These are phyloP conservation scores for Thelonectria olida DNA, from an alignment of 2,329 filamentous ascomycete genomes.

Conservation along the genomic window DNA sequence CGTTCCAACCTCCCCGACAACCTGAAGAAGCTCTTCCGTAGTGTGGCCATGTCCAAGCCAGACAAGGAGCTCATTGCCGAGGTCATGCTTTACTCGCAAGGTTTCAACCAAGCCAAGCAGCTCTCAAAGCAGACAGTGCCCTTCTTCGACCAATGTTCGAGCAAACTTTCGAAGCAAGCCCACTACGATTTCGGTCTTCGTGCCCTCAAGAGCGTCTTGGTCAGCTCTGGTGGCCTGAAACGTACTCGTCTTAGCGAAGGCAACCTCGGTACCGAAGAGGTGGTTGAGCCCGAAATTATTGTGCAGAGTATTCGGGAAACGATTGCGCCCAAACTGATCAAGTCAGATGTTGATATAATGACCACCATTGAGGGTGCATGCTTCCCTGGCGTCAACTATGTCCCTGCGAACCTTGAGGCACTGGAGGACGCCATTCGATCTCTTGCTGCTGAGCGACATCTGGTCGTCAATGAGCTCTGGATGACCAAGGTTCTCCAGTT, in stretches of 20 bases:
- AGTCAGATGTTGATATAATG: constrained; percentile 90
- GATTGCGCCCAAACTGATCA: constrained; percentile 96
- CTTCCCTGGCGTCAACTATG: constrained; percentile 93
- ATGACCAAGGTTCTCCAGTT: constrained; percentile 97
- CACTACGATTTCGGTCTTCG: constrained; percentile 99
- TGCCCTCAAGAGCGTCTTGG: constrained; percentile 96
- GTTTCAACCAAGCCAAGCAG: constrained; percentile 94
- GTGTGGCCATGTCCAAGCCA: constrained; percentile 99
- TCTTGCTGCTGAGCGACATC: constrained; percentile 84
- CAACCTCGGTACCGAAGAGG: constrained; percentile 70
- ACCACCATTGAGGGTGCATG: constrained; percentile 81
- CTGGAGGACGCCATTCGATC: constrained; percentile 84
- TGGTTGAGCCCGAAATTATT: constrained; percentile 95
- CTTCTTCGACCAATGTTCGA: constrained; percentile 93
- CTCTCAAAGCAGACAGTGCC: constrained; percentile 96
- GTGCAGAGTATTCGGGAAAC: constrained; percentile 98
- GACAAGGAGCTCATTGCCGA: constrained; percentile 99
- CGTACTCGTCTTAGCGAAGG: constrained; percentile 76
- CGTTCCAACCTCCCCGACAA: constrained; percentile 99
- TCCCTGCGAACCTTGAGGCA: constrained; percentile 84
- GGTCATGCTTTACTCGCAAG: constrained; percentile 99
- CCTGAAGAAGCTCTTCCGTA: constrained; percentile 98
- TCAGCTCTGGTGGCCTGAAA: constrained; percentile 97
- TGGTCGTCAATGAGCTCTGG: constrained; percentile 93
- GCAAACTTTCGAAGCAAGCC: constrained; percentile 88